phyloP scores from a whole-genome alignment of 2,329 filamentous ascomycete genomes.

The Aspergillus sp. region DNA sequence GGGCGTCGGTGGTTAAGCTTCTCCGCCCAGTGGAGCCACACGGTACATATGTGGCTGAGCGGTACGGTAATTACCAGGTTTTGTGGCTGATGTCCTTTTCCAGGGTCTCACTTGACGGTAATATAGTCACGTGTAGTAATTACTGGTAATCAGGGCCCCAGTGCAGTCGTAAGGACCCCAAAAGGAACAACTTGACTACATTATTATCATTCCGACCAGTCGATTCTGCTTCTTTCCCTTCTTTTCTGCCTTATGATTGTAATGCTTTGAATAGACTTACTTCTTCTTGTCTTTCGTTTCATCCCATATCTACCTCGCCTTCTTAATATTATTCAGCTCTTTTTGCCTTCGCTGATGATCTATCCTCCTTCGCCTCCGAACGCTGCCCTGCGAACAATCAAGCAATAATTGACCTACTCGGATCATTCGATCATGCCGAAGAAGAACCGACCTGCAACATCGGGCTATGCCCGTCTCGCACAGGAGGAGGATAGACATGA shows the following conservation, averaged over 20 bases:
- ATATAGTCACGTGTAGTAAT: not conserved
- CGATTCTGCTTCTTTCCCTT: not conserved
- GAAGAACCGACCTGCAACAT: constrained; percentile 62
- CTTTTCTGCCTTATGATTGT: not conserved
- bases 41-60: constrained; percentile 1
- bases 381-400: not conserved
- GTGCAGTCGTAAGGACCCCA: not conserved
- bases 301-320: not conserved
- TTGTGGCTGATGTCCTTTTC: not conserved
- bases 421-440: constrained; percentile 50
- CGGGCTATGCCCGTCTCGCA: constrained; percentile 77
- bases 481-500: constrained; percentile 58
- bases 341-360: not conserved
- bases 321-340: not conserved
- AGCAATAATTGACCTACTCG: not conserved
- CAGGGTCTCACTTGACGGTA: not conserved
- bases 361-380: not conserved
- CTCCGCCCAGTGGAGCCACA: constrained; percentile 1
- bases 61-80: not conserved
- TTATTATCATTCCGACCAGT: not conserved
- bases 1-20: not conserved
- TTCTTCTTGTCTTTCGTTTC: not conserved
- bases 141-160: not conserved
- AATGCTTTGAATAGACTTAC: not conserved
- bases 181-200: not conserved